Conservation (phyloP, 495 filamentous ascomycete species). For the Penicillium alfredii region DNA sequence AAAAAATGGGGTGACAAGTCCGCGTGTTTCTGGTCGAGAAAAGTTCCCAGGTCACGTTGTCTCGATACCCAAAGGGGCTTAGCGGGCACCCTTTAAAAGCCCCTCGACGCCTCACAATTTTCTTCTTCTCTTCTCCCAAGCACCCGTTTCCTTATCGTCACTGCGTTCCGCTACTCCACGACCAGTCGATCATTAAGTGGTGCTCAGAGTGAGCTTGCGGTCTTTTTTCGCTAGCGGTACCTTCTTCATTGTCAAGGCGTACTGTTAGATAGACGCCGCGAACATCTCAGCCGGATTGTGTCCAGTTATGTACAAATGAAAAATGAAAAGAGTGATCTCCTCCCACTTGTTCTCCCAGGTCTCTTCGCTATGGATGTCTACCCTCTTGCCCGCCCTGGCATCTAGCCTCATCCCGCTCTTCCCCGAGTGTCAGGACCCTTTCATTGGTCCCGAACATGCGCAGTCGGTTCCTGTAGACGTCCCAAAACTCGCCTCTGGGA, state of each 20-base stretch:
- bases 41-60: conserved; percentile 37
- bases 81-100: conserved; percentile 16
- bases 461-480: conserved; percentile 55
- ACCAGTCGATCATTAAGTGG: conserved; percentile 58
- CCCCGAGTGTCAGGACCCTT: conserved; percentile 39
- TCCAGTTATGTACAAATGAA: too few species aligned
- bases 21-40: conserved; percentile 28
- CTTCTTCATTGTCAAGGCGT: conserved; percentile 54
- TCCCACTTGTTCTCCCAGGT: neutral
- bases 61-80: conserved; percentile 25
- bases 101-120: conserved; percentile 6
- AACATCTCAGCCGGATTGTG: conserved; percentile 47
- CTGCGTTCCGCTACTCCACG: conserved; percentile 41
- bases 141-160: conserved; percentile 62
- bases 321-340: too few species aligned
- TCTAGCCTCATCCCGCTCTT: neutral
- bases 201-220: conserved; percentile 54
- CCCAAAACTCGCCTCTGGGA: conserved; percentile 53
- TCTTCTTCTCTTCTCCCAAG: conserved; percentile 34
- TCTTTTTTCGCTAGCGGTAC: conserved; percentile 71
- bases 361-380: neutral
- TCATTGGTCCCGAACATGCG: conserved; percentile 61
- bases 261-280: conserved; percentile 67
- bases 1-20: conserved; percentile 14
- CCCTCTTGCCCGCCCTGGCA: neutral